Evolutionary conservation across 441 rosid genomes (phyloP), one percentile per base, ranked within the genome.

Genomic region (Adansonia rubrostipa): DNA sequence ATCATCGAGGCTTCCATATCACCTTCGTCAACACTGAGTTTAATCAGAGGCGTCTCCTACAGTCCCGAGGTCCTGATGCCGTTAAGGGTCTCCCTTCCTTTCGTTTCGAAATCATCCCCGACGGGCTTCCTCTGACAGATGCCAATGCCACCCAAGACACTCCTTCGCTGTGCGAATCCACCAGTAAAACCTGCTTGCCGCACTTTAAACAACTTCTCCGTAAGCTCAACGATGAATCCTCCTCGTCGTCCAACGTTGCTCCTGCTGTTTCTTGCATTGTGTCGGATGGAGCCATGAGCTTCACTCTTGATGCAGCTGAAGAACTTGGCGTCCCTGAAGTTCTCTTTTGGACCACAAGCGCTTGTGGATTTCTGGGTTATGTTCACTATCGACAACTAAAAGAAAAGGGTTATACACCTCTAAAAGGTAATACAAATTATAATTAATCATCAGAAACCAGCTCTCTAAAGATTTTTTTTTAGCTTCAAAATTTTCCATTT

Each of bases 341-440:
- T 76, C 82, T 78, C 4, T 78, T 87, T 36, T 85, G 84, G 81
- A 85, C 87, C 19, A 83, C 89, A 67, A 83, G 85, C 0, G 84
- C 85, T 72, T 83, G 85, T 64, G 63, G 82, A 74, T 71, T 85
- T 73, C 57, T 85, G 82, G 89, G 84, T 2, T 85, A 81, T 72
- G 51, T 81, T 75, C 79, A 82, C 24, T 84, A 78, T 42, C 70
- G 9, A 4, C 62, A 65, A 6, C 77, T 88, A 6, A 33, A 80
- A 7, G 82, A 78, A 51, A 69, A 84, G 65, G 80, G 78, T 28
- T 28, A 83, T 6, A 53, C 66, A 42, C 89, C 89, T 6, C 71
- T 83, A 51, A 81, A 84, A 83, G 87, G 89, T 78, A 80, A 2
- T 28, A 56, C 33, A 63, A 1, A 20, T 28, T 63, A 14, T 33